Conservation (phyloP, 176 grass and related monocot genomes). For the Oryza australiensis region DNA sequence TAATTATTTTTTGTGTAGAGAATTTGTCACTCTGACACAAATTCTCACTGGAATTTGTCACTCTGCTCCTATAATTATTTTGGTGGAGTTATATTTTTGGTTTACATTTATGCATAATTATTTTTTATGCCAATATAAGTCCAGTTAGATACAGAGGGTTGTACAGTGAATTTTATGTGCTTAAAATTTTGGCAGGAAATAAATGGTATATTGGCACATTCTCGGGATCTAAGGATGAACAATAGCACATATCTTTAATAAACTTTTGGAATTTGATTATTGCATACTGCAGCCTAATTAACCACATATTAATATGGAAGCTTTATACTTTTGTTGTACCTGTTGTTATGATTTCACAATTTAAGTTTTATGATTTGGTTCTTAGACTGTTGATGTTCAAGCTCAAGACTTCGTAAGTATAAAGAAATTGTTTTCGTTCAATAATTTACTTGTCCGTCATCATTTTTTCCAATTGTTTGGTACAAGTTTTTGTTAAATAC, state of each 20-base stretch:
- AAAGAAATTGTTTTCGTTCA: not conserved
- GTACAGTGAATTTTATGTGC: not conserved
- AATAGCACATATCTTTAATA: not conserved
- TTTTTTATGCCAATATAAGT: not conserved
- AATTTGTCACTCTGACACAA: not conserved
- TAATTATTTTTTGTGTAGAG: not conserved
- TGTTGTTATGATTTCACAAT: not conserved
- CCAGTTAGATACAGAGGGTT: not conserved
- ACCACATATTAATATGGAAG: slow-evolving; percentile 29
- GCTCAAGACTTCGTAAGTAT: not conserved
- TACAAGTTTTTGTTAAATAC: slow-evolving; percentile 8
- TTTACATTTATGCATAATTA: slow-evolving; percentile 13
- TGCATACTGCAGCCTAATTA: not conserved
- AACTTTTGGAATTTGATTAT: slow-evolving; percentile 11
- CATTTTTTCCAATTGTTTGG: not conserved
- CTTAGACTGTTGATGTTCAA: not conserved
- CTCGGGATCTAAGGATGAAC: slow-evolving; percentile 1
- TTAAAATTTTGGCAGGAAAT: not conserved
- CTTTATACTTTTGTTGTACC: not conserved
- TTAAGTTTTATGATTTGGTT: not conserved
- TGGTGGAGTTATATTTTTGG: no score
- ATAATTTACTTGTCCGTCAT: slow-evolving; percentile 14
- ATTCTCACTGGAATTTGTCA: no score
- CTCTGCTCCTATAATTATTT: no score
- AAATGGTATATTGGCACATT: not conserved